Evolutionary conservation across 2,329 filamentous ascomycete genomes (phyloP).

Genomic region (Lithohypha guttulata): DNA sequence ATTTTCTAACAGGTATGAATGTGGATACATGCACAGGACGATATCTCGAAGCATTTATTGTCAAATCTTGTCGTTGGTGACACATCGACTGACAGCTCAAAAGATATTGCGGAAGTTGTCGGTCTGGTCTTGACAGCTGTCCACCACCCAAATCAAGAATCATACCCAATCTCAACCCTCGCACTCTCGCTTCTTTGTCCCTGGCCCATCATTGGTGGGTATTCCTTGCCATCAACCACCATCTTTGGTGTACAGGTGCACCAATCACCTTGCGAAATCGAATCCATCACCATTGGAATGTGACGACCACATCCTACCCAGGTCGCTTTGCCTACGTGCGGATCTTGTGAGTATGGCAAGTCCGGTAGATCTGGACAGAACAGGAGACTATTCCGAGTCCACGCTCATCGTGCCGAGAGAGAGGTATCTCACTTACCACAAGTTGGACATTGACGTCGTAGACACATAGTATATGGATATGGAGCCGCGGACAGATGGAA

Average conservation of each 20-base stretch:
- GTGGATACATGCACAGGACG: too few species aligned
- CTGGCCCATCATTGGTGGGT: constrained; percentile 41
- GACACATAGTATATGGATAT: constrained; percentile 1
- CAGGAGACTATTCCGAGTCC: too few species aligned
- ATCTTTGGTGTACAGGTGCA: constrained; percentile 47
- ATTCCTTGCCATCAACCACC: constrained; percentile 41
- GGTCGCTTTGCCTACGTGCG: constrained; percentile 38
- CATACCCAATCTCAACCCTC: constrained; percentile 3
- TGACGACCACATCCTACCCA: constrained; percentile 46
- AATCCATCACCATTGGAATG: constrained; percentile 43
- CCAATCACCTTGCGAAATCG: constrained; percentile 39
- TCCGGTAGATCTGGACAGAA: too few species aligned
- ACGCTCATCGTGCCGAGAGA: too few species aligned
- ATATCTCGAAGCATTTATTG: too few species aligned
- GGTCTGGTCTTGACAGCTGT: too few species aligned
- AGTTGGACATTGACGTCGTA: constrained; percentile 4
- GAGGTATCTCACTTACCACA: constrained; percentile 4
- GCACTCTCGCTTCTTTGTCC: not conserved
- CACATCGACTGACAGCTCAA: too few species aligned
- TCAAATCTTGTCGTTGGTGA: too few species aligned
- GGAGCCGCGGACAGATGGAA: not conserved
- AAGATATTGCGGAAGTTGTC: too few species aligned
- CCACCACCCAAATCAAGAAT: too few species aligned
- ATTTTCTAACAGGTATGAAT: too few species aligned
- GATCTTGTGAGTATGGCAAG: too few species aligned